Percentiles rank a stretch among this genome's conserved stretches.
Conservation (phyloP, 2,329 filamentous ascomycete species). For the Colletotrichum tropicale region DNA sequence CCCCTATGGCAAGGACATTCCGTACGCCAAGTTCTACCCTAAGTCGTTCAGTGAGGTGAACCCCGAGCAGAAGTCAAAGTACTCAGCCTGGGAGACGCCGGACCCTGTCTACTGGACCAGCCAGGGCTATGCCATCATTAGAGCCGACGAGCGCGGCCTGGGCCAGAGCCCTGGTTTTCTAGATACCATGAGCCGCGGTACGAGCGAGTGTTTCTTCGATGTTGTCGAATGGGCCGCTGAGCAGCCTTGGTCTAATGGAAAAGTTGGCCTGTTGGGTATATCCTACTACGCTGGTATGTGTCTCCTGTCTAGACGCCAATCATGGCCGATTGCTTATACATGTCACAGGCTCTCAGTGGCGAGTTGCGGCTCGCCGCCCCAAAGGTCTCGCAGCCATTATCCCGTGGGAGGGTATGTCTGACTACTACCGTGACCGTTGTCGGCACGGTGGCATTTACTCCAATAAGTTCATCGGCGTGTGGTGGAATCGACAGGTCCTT, state of each 20-base stretch:
- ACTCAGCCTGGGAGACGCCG: constrained; percentile 65
- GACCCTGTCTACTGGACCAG: constrained; percentile 61
- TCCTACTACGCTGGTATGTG: constrained; percentile 45
- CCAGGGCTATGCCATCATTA: constrained; percentile 59
- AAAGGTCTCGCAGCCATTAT: constrained; percentile 52
- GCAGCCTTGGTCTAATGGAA: constrained; percentile 52
- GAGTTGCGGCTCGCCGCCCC: constrained; percentile 50
- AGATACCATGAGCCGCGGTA: constrained; percentile 53
- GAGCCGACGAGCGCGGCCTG: constrained; percentile 53
- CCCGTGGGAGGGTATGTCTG: constrained; percentile 59
- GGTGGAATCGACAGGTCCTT: constrained; percentile 72
- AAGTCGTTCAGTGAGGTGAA: constrained; percentile 54
- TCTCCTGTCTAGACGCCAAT: too few relatives aligned
- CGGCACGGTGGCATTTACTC: constrained; percentile 67
- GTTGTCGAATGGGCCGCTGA: constrained; percentile 54
- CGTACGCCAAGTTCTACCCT: constrained; percentile 56
- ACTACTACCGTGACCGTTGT: constrained; percentile 61
- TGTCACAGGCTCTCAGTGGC: constrained; percentile 46
- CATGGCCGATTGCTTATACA: constrained; percentile 15
- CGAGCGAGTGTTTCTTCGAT: constrained; percentile 52
- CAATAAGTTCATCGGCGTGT: constrained; percentile 63
- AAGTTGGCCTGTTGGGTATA: constrained; percentile 53
- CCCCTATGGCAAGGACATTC: constrained; percentile 76
- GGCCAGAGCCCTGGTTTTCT: constrained; percentile 52
- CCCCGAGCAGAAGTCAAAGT: constrained; percentile 54